Conservation (phyloP, 164 flowering plant species). For the Magnolia changhungtana region DNA sequence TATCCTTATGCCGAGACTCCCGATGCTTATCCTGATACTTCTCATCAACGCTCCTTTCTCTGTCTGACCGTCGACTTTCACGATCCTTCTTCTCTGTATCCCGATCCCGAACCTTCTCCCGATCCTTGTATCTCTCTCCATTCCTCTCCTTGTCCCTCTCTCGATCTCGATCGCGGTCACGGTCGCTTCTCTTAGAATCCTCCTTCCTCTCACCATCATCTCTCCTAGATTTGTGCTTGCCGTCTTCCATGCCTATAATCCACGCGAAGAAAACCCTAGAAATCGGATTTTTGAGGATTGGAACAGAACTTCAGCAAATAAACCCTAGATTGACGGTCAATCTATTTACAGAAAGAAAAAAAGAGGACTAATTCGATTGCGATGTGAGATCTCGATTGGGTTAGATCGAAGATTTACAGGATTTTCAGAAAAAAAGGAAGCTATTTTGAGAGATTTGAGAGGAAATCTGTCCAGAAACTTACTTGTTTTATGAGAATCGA, state of each 20-base stretch:
- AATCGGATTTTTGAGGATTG: background rate
- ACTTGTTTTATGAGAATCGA: background rate
- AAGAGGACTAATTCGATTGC: no score
- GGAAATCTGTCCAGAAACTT: background rate
- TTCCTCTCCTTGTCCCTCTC: conserved; percentile 29
- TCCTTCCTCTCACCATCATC: conserved; percentile 44
- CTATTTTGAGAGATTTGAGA: background rate
- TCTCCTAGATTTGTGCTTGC: conserved; percentile 48
- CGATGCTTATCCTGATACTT: conserved; percentile 17
- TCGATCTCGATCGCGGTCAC: conserved; percentile 26
- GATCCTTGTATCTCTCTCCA: conserved; percentile 29
- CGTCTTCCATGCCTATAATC: conserved; percentile 41
- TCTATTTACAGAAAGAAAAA: no score
- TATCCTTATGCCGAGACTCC: conserved; percentile 31
- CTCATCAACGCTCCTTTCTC: conserved; percentile 32
- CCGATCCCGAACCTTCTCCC: conserved; percentile 25
- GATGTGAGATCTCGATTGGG: no score
- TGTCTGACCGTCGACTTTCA: conserved; percentile 26
- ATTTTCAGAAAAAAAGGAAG: no score
- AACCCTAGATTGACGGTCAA: no score
- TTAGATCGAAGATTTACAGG: no score
- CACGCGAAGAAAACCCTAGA: background rate
- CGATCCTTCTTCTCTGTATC: conserved; percentile 26
- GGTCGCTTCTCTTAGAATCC: conserved; percentile 42
- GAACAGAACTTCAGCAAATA: background rate